phyloP scores from a whole-genome alignment of 1,139 yeast genomes.

The Pichia sp. region DNA sequence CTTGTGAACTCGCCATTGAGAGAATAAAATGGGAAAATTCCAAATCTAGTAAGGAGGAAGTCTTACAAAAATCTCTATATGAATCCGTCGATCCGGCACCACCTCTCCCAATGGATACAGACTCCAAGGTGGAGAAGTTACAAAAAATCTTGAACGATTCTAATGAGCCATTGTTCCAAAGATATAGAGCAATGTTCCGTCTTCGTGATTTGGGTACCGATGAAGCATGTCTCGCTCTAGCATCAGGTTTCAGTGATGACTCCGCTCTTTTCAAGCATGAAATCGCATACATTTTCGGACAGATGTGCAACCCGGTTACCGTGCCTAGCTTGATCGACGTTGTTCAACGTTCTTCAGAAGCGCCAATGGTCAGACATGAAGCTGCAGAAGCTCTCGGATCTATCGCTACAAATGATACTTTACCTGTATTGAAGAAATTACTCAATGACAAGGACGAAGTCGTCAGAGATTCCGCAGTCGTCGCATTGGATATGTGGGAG shows the following conservation, averaged over 20 bases:
- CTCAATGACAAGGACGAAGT: slow-evolving; percentile 79
- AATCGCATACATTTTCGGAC: slow-evolving; percentile 97
- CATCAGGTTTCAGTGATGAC: slow-evolving; percentile 81
- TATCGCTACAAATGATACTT: slow-evolving; percentile 93
- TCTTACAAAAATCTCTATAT: slow-evolving; percentile 68
- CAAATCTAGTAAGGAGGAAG: slow-evolving; percentile 54
- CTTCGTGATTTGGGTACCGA: slow-evolving; percentile 90
- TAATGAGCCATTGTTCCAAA: slow-evolving; percentile 71
- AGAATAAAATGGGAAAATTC: slow-evolving; percentile 91
- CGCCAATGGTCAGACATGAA: slow-evolving; percentile 99
- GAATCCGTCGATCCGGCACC: slow-evolving; percentile 98
- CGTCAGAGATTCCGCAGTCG: slow-evolving; percentile 93
- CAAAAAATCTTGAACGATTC: slow-evolving; percentile 69
- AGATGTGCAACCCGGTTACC: slow-evolving; percentile 87
- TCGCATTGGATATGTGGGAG: slow-evolving; percentile 97
- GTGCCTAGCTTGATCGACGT: slow-evolving; percentile 85
- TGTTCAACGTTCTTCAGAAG: slow-evolving; percentile 68
- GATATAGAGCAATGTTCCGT: slow-evolving; percentile 98
- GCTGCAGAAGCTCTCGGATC: slow-evolving; percentile 99
- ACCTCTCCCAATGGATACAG: slow-evolving; percentile 42
- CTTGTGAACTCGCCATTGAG: slow-evolving; percentile 95
- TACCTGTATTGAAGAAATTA: slow-evolving; percentile 77
- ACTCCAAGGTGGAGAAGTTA: slow-evolving; percentile 55
- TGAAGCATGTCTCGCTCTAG: slow-evolving; percentile 88
- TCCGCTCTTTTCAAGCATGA: slow-evolving; percentile 96